phyloP scores from a whole-genome alignment of 2,329 filamentous ascomycete species.

The Pseudogymnoascus sp. region DNA sequence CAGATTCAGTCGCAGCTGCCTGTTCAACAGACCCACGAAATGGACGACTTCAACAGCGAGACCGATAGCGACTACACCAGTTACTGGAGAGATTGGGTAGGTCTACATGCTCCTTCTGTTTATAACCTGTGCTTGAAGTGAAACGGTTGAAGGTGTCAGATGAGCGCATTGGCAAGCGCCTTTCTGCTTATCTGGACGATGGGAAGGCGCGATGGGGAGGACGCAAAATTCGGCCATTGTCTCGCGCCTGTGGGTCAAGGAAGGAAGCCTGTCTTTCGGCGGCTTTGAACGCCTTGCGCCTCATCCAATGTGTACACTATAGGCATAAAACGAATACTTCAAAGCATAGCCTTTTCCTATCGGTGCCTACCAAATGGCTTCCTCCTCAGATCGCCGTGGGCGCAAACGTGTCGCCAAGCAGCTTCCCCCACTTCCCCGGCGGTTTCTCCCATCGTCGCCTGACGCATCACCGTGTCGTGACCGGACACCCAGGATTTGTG shows the following conservation, averaged over 20 bases:
- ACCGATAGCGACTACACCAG: constrained; percentile 98
- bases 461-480: not conserved
- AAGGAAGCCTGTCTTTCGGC: not conserved
- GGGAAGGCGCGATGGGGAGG: not conserved
- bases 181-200: not conserved
- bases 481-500: not conserved
- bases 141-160: no score
- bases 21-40: constrained; percentile 32
- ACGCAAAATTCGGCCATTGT: not conserved
- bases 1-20: not conserved
- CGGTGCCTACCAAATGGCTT: not conserved
- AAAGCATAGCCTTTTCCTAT: not conserved
- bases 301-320: not conserved
- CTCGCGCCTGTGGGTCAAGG: not conserved
- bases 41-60: constrained; percentile 98
- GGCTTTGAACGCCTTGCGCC: not conserved
- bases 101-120: constrained; percentile 33
- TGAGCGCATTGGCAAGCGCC: not conserved
- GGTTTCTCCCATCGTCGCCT: not conserved
- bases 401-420: no score
- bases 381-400: not conserved
- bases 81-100: constrained; percentile 98
- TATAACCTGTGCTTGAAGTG: constrained; percentile 3
- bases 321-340: not conserved
- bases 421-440: not conserved